Evolutionary conservation across 306 rosid species (phyloP).

Genomic region (Mimosa bimucronata): DNA sequence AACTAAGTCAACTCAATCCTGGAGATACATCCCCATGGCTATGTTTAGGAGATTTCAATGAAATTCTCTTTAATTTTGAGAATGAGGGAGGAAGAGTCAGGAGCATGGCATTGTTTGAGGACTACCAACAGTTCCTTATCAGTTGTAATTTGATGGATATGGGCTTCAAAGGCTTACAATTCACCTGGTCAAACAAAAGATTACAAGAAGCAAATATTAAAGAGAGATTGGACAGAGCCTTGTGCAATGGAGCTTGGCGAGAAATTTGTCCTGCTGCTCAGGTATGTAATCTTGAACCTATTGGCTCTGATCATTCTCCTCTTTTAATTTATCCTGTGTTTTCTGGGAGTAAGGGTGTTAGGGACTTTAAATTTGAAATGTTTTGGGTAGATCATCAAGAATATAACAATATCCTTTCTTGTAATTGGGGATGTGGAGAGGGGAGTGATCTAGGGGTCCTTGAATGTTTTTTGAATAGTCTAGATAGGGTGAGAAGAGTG

Average conservation of each 20-base stretch:
- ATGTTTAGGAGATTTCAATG: neutral
- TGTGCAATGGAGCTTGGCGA: neutral
- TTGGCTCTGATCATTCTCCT: neutral
- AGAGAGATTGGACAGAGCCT: neutral
- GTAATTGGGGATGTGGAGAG: no score
- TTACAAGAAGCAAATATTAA: no score
- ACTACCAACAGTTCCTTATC: rapidly evolving
- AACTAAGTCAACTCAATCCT: neutral
- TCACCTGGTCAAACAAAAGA: neutral
- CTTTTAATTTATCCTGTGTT: neutral
- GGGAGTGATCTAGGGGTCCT: no score
- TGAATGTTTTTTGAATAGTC: no score
- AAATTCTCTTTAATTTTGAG: no score
- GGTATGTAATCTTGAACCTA: neutral
- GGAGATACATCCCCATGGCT: neutral
- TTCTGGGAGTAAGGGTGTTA: rapidly evolving
- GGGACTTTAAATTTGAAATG: no score
- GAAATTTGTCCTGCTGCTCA: neutral
- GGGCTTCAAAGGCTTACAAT: neutral
- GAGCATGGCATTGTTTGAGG: rapidly evolving
- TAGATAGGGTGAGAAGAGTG: no score
- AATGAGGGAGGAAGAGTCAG: neutral
- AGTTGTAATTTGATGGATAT: neutral
- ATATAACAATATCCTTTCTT: no score
- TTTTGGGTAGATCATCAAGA: no score